phyloP scores from a whole-genome alignment of 345 rosid species.

The Eucalyptus cladocalyx region DNA sequence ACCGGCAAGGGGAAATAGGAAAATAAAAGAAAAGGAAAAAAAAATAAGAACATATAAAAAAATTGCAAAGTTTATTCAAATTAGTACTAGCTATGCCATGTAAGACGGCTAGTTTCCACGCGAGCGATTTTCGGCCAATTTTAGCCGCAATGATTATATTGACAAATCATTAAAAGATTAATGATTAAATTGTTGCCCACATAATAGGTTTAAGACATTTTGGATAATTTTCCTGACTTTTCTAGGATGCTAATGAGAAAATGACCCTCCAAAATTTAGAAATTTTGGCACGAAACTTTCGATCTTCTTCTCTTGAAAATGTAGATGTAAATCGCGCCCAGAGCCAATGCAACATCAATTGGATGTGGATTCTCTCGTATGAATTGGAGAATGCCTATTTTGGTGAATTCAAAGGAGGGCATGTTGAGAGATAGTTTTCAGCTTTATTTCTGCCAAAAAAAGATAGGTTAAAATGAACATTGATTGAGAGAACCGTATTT shows the following conservation, averaged over 20 bases:
- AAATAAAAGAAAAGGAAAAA: too few relatives aligned
- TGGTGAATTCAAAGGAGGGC: not conserved
- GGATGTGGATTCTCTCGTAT: not conserved
- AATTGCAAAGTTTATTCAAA: not conserved
- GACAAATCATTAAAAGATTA: too few relatives aligned
- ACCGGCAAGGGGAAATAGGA: not conserved
- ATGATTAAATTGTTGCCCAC: not conserved
- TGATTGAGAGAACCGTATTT: not conserved
- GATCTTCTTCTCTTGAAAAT: not conserved
- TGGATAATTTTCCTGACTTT: too few relatives aligned
- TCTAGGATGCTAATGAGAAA: not conserved
- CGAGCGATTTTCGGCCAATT: accelerated
- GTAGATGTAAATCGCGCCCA: not conserved
- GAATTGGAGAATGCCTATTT: not conserved
- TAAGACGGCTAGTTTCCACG: not conserved
- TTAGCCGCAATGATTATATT: not conserved
- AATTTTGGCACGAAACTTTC: not conserved
- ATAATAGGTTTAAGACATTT: too few relatives aligned
- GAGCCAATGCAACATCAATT: not conserved
- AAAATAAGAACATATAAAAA: too few relatives aligned
- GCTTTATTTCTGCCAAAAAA: not conserved
- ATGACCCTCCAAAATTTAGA: not conserved
- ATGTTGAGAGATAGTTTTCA: not conserved
- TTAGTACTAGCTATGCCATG: accelerated
- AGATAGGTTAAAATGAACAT: not conserved